Evolutionary conservation across 2,329 filamentous ascomycete species (phyloP).

Genomic region (Ceratocystis colombiana): DNA sequence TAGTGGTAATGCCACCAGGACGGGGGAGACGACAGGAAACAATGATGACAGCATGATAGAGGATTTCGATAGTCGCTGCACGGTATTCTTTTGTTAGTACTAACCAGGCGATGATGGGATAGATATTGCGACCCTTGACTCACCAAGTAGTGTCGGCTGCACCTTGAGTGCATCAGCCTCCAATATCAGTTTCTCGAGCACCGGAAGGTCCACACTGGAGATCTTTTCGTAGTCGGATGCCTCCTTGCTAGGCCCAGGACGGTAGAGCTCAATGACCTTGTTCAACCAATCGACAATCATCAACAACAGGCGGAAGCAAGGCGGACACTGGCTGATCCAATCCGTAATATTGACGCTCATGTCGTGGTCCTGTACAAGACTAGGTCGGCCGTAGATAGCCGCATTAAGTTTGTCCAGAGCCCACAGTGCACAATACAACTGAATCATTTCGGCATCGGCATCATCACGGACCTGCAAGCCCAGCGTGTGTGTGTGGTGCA

Average conservation of each 20-base stretch:
- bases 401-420: conserved; percentile 51
- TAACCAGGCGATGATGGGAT: neutral
- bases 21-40: conserved; percentile 48
- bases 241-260: conserved; percentile 40
- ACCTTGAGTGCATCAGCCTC: conserved; percentile 44
- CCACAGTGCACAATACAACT: conserved; percentile 50
- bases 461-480: conserved; percentile 43
- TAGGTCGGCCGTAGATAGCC: conserved; percentile 50
- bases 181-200: conserved; percentile 48
- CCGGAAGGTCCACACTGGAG: conserved; percentile 44
- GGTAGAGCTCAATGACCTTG: conserved; percentile 50
- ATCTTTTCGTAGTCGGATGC: conserved; percentile 37
- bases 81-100: conserved; percentile 27
- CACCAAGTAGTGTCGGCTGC: conserved; percentile 42
- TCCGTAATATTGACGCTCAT: conserved; percentile 44
- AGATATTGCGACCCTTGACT: neutral
- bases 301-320: conserved; percentile 49
- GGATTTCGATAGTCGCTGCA: conserved; percentile 49
- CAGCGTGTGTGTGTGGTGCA: conserved; percentile 49
- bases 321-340: conserved; percentile 42
- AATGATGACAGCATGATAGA: conserved; percentile 56
- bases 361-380: conserved; percentile 51
- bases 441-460: conserved; percentile 38
- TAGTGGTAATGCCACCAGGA: conserved; percentile 34
- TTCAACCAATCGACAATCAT: conserved; percentile 47